These are phyloP conservation scores for Chondrus crispus DNA, from an alignment of 23 red algal genomes.

Conservation along the genomic window DNA sequence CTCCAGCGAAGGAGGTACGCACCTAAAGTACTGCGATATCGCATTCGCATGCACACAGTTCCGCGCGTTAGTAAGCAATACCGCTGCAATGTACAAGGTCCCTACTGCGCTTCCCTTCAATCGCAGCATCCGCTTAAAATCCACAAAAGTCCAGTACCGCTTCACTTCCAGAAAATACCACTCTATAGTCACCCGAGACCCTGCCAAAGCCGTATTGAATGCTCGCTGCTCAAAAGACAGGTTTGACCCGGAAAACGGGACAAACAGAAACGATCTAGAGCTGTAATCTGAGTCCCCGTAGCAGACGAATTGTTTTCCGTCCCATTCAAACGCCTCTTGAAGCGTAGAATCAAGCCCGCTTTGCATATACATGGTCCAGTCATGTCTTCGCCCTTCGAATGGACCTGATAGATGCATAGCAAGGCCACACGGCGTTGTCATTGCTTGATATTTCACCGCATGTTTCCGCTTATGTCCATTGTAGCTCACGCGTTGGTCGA, in stretches of 20 bases:
- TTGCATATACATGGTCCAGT: not conserved
- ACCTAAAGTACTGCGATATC: not conserved
- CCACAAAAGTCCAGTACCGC: not conserved
- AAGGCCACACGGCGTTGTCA: not conserved
- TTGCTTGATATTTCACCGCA: not conserved
- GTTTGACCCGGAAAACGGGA: not conserved
- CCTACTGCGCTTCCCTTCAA: not conserved
- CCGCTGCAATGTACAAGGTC: not conserved
- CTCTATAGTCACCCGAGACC: not conserved
- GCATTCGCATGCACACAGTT: not conserved
- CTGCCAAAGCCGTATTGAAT: not conserved
- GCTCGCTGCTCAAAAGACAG: not conserved
- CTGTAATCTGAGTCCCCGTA: not conserved
- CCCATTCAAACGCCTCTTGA: not conserved
- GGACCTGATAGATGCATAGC: not conserved
- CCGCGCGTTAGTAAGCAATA: not conserved
- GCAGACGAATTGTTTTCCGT: not conserved
- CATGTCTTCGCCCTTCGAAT: not conserved
- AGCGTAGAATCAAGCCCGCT: not conserved
- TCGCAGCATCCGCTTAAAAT: not conserved
- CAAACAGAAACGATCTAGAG: not conserved
- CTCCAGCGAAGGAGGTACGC: not conserved
- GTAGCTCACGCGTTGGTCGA: not conserved
- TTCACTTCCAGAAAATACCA: not conserved
- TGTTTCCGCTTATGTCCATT: not conserved